These are phyloP conservation scores for Cytospora schulzeri DNA, from an alignment of 2,329 filamentous ascomycete genomes.

Conservation along the genomic window DNA sequence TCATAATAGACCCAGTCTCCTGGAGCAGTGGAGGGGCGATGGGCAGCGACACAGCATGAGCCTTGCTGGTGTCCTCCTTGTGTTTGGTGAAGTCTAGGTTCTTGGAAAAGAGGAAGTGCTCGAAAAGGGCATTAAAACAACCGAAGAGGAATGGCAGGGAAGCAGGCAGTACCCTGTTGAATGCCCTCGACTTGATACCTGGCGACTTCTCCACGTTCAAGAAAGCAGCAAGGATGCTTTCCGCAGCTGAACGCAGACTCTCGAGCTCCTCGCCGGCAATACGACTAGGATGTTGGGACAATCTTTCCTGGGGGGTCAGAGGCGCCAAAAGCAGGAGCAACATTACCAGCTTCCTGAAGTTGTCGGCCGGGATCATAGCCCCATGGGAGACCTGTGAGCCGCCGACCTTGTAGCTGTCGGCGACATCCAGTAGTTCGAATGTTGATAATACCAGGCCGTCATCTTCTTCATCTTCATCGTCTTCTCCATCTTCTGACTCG, in stretches of 20 bases:
- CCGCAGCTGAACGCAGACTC: conserved; percentile 61
- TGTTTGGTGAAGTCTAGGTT: conserved; percentile 64
- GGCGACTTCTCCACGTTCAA: conserved; percentile 64
- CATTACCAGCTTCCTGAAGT: conserved; percentile 71
- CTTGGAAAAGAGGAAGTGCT: conserved; percentile 75
- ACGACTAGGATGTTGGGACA: conserved; percentile 62
- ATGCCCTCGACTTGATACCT: conserved; percentile 63
- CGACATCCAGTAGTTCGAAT: conserved; percentile 67
- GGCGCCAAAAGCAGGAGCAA: conserved; percentile 69
- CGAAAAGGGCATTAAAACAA: conserved; percentile 69
- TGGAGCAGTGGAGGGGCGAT: conserved; percentile 52
- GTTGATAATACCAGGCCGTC: conserved; percentile 70
- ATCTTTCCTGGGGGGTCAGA: conserved; percentile 63
- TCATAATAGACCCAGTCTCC: conserved; percentile 62
- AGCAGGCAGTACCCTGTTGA: conserved; percentile 60
- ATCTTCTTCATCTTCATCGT: conserved; percentile 50
- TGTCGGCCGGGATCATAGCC: conserved; percentile 74
- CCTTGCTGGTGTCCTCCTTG: conserved; percentile 37
- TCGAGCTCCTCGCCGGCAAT: conserved; percentile 59
- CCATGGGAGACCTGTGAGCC: conserved; percentile 55
- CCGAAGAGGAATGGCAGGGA: conserved; percentile 68
- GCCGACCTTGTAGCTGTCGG: conserved; percentile 60
- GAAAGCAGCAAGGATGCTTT: conserved; percentile 68
- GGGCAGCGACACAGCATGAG: conserved; percentile 11
- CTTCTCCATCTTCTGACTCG: conserved; percentile 39